Conservation (phyloP, 768 basidiomycete species). For the Rubroboletus pulcherrimus region DNA sequence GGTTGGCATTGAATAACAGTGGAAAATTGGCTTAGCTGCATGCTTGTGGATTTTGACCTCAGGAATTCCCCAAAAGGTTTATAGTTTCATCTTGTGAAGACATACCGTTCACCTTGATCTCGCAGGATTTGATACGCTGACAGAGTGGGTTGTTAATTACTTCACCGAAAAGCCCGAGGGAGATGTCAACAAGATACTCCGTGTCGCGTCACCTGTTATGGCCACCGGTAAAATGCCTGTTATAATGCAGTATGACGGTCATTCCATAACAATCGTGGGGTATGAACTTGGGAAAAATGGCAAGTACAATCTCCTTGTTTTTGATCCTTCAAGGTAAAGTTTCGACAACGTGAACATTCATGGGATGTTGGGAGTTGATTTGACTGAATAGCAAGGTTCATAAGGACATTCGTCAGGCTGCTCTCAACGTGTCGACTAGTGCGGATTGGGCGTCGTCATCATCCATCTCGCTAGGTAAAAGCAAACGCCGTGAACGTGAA, state of each 20-base stretch:
- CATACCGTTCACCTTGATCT: not conserved
- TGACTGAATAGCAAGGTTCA: slow-evolving; percentile 9
- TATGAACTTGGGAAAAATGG: slow-evolving; percentile 66
- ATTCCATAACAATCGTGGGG: slow-evolving; percentile 85
- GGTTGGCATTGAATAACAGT: not conserved
- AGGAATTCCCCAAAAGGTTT: slow-evolving; percentile 43
- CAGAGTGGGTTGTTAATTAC: slow-evolving; percentile 74
- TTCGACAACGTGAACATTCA: slow-evolving; percentile 1
- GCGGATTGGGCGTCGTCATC: slow-evolving; percentile 12
- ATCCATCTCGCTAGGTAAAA: slow-evolving; percentile 6
- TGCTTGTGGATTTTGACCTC: slow-evolving; percentile 64
- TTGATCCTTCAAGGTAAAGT: slow-evolving; percentile 71
- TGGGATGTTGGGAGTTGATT: not conserved
- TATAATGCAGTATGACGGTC: slow-evolving; percentile 78
- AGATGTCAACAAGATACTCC: slow-evolving; percentile 52
- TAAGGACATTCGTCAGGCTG: slow-evolving; percentile 19
- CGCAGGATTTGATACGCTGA: slow-evolving; percentile 46
- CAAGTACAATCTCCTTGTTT: slow-evolving; percentile 60
- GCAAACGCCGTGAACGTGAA: slow-evolving; percentile 19
- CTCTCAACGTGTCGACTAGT: slow-evolving; percentile 8
- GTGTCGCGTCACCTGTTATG: slow-evolving; percentile 47
- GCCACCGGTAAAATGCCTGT: slow-evolving; percentile 71
- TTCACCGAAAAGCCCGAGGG: slow-evolving; percentile 44
- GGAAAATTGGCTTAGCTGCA: slow-evolving; percentile 37
- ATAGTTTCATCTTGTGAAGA: not conserved